These are phyloP conservation scores for Phytophthora ramorum DNA, from an alignment of 352 stramenopile species.

Conservation along the genomic window DNA sequence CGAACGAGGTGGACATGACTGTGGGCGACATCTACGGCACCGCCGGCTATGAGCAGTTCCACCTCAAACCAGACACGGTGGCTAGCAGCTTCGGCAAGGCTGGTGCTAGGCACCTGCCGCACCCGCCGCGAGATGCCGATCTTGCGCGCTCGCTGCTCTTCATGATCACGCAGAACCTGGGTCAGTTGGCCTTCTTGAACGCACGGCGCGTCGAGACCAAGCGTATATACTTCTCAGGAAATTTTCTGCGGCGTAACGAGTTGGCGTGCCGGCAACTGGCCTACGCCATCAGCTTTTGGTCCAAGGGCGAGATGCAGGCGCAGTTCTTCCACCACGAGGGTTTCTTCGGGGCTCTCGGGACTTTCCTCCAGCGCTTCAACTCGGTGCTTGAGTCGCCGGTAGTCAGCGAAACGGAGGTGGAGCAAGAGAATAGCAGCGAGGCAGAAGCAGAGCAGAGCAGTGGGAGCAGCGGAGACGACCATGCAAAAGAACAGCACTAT, in stretches of 20 bases:
- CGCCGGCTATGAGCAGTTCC: conserved; percentile 89
- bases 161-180: conserved; percentile 99
- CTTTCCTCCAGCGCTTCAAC: conserved; percentile 83
- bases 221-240: conserved; percentile 96
- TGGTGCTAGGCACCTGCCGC: conserved; percentile 29
- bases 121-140: conserved; percentile 90
- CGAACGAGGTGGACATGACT: conserved; percentile 93
- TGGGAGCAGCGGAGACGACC: conserved; percentile 2
- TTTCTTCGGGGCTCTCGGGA: conserved; percentile 97
- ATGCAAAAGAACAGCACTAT: conserved; percentile 2
- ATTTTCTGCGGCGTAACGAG: conserved; percentile 97
- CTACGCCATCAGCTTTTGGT: conserved; percentile 98
- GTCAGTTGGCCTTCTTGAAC: conserved; percentile 96
- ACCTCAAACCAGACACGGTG: conserved; percentile 86
- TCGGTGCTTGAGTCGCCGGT: conserved; percentile 16
- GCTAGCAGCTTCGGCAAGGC: conserved; percentile 98
- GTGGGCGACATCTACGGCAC: conserved; percentile 98
- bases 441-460: conserved; percentile 15
- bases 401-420: conserved; percentile 22
- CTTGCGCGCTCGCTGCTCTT: conserved; percentile 95
- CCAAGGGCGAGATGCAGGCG: conserved; percentile 87
- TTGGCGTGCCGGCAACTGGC: conserved; percentile 90
- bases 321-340: conserved; percentile 96
- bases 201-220: conserved; percentile 91
- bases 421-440: conserved; percentile 8